A percentile compares a stretch with the other conserved stretches of the same genome.
Conservation (phyloP, 148 eudicot genomes). For the Euryodendron excelsum region DNA sequence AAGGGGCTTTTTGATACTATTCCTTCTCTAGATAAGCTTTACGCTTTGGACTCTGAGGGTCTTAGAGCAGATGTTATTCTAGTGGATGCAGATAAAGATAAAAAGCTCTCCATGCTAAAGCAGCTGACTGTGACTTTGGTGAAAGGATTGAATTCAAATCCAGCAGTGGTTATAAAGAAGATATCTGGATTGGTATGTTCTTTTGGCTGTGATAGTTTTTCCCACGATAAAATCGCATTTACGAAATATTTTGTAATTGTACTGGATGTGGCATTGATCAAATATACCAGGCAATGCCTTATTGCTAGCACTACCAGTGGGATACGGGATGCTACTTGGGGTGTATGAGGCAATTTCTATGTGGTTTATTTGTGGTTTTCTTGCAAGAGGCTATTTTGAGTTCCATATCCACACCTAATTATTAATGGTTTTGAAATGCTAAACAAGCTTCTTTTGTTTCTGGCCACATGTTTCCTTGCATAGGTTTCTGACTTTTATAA, state of each 20-base stretch:
- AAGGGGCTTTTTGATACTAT: slow-evolving; percentile 36
- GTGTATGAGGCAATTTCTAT: neutral
- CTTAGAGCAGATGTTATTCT: slow-evolving; percentile 30
- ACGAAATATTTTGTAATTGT: too few relatives aligned
- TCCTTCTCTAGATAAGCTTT: slow-evolving; percentile 41
- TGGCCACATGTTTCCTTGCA: neutral
- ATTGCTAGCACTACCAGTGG: neutral
- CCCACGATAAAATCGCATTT: too few relatives aligned
- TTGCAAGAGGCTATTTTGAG: too few relatives aligned
- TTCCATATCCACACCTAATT: neutral
- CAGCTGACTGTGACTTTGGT: slow-evolving; percentile 38
- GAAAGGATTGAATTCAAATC: slow-evolving; percentile 36
- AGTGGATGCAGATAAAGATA: slow-evolving; percentile 41
- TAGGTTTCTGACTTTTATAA: slow-evolving; percentile 76
- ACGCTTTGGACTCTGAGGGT: slow-evolving; percentile 32
- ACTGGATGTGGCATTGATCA: neutral
- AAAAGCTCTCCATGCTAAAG: slow-evolving; percentile 45
- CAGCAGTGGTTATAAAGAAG: slow-evolving; percentile 31
- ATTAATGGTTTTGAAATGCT: neutral
- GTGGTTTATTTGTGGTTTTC: too few relatives aligned
- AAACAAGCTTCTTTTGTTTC: neutral
- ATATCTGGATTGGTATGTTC: slow-evolving; percentile 38
- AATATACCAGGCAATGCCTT: neutral
- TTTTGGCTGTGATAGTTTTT: neutral
- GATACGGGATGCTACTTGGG: neutral